These are phyloP conservation scores for Cordyceps militaris DNA, from an alignment of 2,329 filamentous ascomycete genomes.

Conservation along the genomic window DNA sequence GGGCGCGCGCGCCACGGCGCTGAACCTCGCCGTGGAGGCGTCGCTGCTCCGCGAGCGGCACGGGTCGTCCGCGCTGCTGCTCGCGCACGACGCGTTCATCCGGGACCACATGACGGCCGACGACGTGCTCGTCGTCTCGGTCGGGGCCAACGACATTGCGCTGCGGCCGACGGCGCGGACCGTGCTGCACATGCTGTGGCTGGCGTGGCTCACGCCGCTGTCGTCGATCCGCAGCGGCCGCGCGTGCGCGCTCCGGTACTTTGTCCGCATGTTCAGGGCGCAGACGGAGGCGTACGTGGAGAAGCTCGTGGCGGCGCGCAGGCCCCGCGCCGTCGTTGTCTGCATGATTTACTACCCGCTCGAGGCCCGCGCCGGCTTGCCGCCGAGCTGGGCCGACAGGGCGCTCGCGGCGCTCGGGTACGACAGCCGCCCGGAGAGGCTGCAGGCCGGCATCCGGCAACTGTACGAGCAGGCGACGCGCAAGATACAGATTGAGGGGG, in stretches of 20 bases:
- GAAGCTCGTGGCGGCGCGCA: background rate
- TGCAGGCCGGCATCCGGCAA: constrained; percentile 2
- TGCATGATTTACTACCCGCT: constrained; percentile 12
- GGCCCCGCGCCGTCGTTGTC: constrained; percentile 3
- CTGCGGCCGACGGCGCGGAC: constrained; percentile 1
- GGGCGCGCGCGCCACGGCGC: background rate
- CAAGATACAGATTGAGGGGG: background rate
- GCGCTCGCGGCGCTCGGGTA: constrained; percentile 8
- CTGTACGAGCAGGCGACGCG: constrained; percentile 10
- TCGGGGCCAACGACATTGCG: constrained; percentile 10
- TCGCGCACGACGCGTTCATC: constrained; percentile 7
- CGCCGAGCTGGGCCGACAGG: constrained; percentile 4
- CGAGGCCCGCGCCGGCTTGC: background rate
- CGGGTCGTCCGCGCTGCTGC: background rate
- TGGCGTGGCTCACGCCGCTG: constrained; percentile 9
- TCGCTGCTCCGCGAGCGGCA: constrained; percentile 5
- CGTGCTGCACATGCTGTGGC: constrained; percentile 4
- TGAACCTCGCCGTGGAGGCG: constrained; percentile 7
- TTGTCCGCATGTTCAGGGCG: background rate
- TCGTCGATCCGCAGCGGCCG: constrained; percentile 4
- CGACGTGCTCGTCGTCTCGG: constrained; percentile 7
- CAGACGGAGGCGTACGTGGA: background rate
- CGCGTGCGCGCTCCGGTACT: constrained; percentile 6
- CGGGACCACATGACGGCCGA: background rate
- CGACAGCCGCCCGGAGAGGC: background rate